Conservation (phyloP, 1,139 yeast species). For the Candida buenavistaensis region DNA sequence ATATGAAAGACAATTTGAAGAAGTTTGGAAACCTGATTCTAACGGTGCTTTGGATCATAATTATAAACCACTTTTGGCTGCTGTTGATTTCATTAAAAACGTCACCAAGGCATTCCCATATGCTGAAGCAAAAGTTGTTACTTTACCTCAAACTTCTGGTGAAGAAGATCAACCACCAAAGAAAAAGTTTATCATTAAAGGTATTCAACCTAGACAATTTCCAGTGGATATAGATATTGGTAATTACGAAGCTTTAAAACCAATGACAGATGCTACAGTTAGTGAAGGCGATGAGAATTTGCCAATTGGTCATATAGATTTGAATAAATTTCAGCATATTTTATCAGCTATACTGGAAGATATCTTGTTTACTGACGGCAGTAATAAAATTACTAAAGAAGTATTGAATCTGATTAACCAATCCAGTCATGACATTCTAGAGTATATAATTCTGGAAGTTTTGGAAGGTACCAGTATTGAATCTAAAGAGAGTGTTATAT, state of each 20-base stretch:
- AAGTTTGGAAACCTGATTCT: slow-evolving; percentile 32
- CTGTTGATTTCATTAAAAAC: slow-evolving; percentile 94
- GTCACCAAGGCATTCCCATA: slow-evolving; percentile 89
- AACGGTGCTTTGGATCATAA: slow-evolving; percentile 48
- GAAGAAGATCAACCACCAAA: slow-evolving; percentile 48
- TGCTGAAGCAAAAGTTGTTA: slow-evolving; percentile 91
- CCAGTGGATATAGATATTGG: slow-evolving; percentile 46
- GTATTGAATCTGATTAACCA: slow-evolving; percentile 26
- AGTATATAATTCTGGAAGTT: slow-evolving; percentile 29
- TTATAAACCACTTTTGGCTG: slow-evolving; percentile 73
- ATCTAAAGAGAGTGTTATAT: slow-evolving; percentile 25
- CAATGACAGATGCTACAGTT: slow-evolving; percentile 11
- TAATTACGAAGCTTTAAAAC: slow-evolving; percentile 46
- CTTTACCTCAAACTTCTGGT: slow-evolving; percentile 40
- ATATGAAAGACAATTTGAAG: slow-evolving; percentile 78
- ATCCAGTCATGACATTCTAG: slow-evolving; percentile 33
- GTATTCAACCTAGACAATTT: slow-evolving; percentile 59
- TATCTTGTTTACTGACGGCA: slow-evolving; percentile 22
- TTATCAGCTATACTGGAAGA: slow-evolving; percentile 25
- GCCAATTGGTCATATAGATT: slow-evolving; percentile 41
- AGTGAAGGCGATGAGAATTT: slow-evolving; percentile 18
- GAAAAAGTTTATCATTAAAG: slow-evolving; percentile 86
- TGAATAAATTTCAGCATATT: slow-evolving; percentile 32
- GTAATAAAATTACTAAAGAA: slow-evolving; percentile 19
- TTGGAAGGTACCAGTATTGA: slow-evolving; percentile 22